These are phyloP conservation scores for Lotmaria passim DNA, from an alignment of 208 protist species.

Conservation along the genomic window DNA sequence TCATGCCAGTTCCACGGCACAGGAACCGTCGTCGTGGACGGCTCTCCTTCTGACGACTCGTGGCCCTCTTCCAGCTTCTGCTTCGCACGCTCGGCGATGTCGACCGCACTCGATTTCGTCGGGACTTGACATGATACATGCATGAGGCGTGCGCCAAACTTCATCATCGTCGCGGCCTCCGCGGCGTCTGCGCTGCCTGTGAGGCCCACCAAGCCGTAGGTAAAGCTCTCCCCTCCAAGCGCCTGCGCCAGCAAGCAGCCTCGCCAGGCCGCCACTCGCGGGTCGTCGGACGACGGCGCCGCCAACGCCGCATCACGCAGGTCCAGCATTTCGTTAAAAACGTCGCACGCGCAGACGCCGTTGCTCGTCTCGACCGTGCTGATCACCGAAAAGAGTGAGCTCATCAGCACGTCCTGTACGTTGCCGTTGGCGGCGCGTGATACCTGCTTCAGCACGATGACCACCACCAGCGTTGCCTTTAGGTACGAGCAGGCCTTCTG, in stretches of 20 bases:
- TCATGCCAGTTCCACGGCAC: conserved; percentile 34
- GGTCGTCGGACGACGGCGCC: conserved; percentile 1
- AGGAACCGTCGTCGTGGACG: neutral
- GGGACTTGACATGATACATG: conserved; percentile 27
- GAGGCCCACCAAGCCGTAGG: conserved; percentile 33
- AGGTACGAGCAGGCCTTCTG: conserved; percentile 43
- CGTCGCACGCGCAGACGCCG: conserved; percentile 9
- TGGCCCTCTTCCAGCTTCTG: conserved; percentile 1
- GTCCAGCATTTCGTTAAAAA: conserved; percentile 24
- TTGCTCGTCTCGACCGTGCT: conserved; percentile 28
- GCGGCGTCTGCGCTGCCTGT: conserved; percentile 1
- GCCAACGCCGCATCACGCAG: conserved; percentile 19
- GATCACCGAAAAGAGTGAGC: conserved; percentile 39
- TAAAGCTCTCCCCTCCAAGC: conserved; percentile 11
- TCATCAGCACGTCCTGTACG: conserved; percentile 34
- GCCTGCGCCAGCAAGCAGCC: conserved; percentile 18
- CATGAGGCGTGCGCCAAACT: conserved; percentile 21
- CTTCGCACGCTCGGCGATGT: conserved; percentile 18
- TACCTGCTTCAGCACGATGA: conserved; percentile 41
- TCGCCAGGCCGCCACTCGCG: conserved; percentile 12
- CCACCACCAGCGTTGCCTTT: conserved; percentile 38
- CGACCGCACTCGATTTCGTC: conserved; percentile 10
- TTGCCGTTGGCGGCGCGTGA: conserved; percentile 6
- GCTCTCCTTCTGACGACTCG: neutral
- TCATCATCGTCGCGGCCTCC: conserved; percentile 29